A percentile compares a stretch with the other conserved stretches of the same genome.
phyloP scores from a whole-genome alignment of 495 filamentous ascomycete genomes.

The Penicillium salamii region DNA sequence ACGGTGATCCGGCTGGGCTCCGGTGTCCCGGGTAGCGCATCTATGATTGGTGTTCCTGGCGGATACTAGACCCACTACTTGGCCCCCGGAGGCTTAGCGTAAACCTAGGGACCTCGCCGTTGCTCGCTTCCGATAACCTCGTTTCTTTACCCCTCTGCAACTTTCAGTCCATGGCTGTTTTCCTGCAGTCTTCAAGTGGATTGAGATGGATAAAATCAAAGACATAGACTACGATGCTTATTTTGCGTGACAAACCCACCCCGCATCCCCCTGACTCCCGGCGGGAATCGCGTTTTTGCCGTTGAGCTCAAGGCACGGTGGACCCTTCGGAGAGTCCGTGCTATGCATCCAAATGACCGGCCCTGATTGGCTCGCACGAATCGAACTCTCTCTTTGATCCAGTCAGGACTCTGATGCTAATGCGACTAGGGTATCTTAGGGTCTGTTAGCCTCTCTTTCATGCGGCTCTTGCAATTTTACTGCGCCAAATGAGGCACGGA shows the following conservation, averaged over 20 bases:
- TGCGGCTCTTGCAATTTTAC: conserved; percentile 20
- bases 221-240: no score
- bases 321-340: conserved; percentile 2
- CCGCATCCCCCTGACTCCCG: neutral
- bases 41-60: conserved; percentile 2
- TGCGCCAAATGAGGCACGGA: conserved; percentile 5
- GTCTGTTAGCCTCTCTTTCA: conserved; percentile 14
- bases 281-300: neutral
- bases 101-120: neutral
- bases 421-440: conserved; percentile 1
- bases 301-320: neutral
- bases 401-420: conserved; percentile 7
- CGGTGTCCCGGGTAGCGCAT: neutral
- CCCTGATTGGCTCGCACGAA: neutral
- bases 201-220: no score
- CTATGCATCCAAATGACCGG: neutral
- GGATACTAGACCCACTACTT: neutral
- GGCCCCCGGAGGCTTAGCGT: neutral
- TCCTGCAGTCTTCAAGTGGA: no score
- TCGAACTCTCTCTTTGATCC: neutral
- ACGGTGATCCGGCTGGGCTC: conserved; percentile 4
- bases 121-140: conserved; percentile 2
- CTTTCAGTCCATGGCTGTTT: no score
- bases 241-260: neutral
- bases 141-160: neutral